These are phyloP conservation scores for Cryptococcus sp. DNA, from an alignment of 1,284 basidiomycete species.

Conservation along the genomic window DNA sequence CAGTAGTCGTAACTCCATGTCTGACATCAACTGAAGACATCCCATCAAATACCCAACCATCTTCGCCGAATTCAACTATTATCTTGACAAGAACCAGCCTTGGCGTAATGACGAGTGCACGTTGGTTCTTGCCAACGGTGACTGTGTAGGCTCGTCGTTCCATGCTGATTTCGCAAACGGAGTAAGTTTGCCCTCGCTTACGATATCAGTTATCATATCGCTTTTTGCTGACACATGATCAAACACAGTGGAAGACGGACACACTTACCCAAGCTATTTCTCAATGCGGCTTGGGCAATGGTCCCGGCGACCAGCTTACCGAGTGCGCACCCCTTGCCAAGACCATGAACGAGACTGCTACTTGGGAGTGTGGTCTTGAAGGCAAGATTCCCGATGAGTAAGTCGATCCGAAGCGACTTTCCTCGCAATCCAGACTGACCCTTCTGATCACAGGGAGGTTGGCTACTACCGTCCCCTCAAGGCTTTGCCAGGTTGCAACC, in stretches of 20 bases:
- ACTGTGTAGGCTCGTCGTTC: slow-evolving; percentile 36
- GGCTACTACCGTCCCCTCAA: slow-evolving; percentile 31
- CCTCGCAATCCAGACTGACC: background rate
- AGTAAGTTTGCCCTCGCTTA: slow-evolving; percentile 16
- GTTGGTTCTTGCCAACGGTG: slow-evolving; percentile 44
- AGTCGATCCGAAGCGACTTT: slow-evolving; percentile 5
- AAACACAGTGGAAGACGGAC: slow-evolving; percentile 28
- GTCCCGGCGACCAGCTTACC: slow-evolving; percentile 22
- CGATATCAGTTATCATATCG: background rate
- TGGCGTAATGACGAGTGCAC: slow-evolving; percentile 35
- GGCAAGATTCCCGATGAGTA: slow-evolving; percentile 36
- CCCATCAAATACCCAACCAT: slow-evolving; percentile 47
- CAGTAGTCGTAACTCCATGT: background rate
- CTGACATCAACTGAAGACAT: slow-evolving; percentile 8
- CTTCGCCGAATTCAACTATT: slow-evolving; percentile 42
- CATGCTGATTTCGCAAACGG: slow-evolving; percentile 48
- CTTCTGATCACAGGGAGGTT: slow-evolving; percentile 27
- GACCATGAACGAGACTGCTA: slow-evolving; percentile 16
- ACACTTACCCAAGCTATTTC: slow-evolving; percentile 26
- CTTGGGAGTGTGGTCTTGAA: slow-evolving; percentile 31
- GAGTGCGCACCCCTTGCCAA: slow-evolving; percentile 30
- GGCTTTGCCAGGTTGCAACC: slow-evolving; percentile 44
- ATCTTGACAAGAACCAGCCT: slow-evolving; percentile 26
- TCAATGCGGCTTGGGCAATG: slow-evolving; percentile 32
- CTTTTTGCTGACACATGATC: background rate